Evolutionary conservation across 192 early-diverging fungal genomes (phyloP).

Genomic region (Podila epicladia): DNA sequence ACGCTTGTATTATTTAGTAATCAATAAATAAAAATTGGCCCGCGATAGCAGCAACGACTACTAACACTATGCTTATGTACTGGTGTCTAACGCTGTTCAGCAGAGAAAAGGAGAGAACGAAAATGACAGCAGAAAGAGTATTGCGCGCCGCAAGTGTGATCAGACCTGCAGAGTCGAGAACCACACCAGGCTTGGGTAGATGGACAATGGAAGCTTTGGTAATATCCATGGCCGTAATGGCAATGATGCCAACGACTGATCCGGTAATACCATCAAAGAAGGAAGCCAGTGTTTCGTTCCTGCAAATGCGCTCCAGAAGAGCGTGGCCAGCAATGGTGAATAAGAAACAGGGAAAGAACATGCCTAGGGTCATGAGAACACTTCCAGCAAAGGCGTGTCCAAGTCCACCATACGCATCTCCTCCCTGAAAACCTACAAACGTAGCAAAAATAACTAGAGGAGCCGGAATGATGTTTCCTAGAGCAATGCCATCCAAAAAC

Average conservation of each 20-base stretch:
- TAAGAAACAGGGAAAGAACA: constrained; percentile 31
- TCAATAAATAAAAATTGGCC: constrained; percentile 21
- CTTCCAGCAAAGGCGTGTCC: constrained; percentile 32
- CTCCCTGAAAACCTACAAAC: constrained; percentile 44
- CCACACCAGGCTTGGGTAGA: background rate
- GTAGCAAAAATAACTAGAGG: constrained; percentile 63
- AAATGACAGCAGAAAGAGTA: constrained; percentile 14
- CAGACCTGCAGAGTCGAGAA: background rate
- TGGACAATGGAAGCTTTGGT: constrained; percentile 11
- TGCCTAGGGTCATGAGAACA: constrained; percentile 29
- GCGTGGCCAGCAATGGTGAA: constrained; percentile 39
- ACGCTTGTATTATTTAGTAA: too few relatives aligned
- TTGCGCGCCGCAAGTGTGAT: constrained; percentile 1
- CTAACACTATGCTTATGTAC: constrained; percentile 7
- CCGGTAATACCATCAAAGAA: constrained; percentile 45
- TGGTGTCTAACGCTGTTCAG: constrained; percentile 1
- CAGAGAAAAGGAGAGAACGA: background rate
- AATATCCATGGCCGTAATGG: constrained; percentile 24
- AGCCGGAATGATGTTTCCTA: constrained; percentile 60
- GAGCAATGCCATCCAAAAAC: constrained; percentile 61
- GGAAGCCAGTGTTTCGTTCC: constrained; percentile 18
- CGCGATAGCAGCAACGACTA: constrained; percentile 12
- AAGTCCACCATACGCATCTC: constrained; percentile 18
- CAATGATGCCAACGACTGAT: constrained; percentile 24
- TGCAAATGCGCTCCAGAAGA: constrained; percentile 20